Percentiles rank a stretch among this genome's conserved stretches.
These are phyloP conservation scores for Gyrodon lividus DNA, from an alignment of 768 basidiomycete genomes.

Conservation along the genomic window DNA sequence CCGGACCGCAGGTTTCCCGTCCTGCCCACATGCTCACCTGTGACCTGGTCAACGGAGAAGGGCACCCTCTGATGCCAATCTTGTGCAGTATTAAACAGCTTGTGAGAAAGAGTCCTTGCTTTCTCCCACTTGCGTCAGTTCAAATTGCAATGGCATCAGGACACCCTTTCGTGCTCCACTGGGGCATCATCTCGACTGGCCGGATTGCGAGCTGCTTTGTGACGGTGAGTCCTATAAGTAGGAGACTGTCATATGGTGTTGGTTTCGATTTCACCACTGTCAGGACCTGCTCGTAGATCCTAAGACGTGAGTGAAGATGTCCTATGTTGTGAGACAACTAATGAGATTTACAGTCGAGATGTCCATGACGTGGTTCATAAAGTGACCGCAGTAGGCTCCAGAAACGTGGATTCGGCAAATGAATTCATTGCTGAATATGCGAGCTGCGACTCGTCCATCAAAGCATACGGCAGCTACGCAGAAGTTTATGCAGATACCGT, in stretches of 20 bases:
- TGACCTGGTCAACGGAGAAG: slow-evolving; percentile 8
- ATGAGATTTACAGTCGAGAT: slow-evolving; percentile 46
- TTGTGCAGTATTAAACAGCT: slow-evolving; percentile 3
- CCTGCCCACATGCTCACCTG: slow-evolving; percentile 1
- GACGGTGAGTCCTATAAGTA: slow-evolving; percentile 42
- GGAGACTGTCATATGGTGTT: neutral
- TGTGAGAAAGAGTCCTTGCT: neutral
- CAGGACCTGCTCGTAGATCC: slow-evolving; percentile 80
- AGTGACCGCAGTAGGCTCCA: slow-evolving; percentile 75
- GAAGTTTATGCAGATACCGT: slow-evolving; percentile 73
- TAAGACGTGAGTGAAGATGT: slow-evolving; percentile 50
- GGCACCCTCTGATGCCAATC: neutral
- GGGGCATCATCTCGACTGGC: slow-evolving; percentile 90
- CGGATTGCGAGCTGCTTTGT: slow-evolving; percentile 66
- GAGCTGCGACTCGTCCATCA: slow-evolving; percentile 51
- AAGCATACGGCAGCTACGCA: slow-evolving; percentile 71
- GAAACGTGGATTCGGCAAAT: slow-evolving; percentile 63
- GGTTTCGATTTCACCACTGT: slow-evolving; percentile 1
- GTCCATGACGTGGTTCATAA: slow-evolving; percentile 67
- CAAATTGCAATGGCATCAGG: slow-evolving; percentile 16
- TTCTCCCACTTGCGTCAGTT: neutral
- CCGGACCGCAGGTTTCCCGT: too few species aligned
- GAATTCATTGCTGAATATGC: slow-evolving; percentile 61
- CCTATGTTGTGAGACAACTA: neutral
- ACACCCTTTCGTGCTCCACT: slow-evolving; percentile 52